phyloP scores from a whole-genome alignment of 2,329 filamentous ascomycete genomes.

The Fusarium sp. region DNA sequence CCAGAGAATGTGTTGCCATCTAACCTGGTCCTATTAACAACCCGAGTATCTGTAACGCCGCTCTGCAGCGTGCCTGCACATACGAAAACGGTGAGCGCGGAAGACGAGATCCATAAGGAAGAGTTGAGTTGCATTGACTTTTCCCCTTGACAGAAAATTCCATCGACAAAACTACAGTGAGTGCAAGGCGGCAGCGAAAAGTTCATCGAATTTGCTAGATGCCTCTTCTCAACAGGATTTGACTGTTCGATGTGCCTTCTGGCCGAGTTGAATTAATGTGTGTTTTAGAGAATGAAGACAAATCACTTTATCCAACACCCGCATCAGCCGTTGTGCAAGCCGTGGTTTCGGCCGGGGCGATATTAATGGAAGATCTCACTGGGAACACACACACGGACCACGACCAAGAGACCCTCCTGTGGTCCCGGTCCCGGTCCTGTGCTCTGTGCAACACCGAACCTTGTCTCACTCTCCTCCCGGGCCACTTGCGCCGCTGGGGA shows the following conservation, averaged over 20 bases:
- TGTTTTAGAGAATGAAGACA: slow-evolving; percentile 20
- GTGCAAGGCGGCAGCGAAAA: background rate
- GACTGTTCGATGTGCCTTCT: background rate
- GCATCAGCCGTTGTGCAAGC: slow-evolving; percentile 23
- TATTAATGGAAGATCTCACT: slow-evolving; percentile 28
- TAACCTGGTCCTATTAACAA: slow-evolving; percentile 1
- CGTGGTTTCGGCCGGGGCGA: slow-evolving; percentile 19
- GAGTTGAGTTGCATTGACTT: background rate
- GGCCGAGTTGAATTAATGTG: slow-evolving; percentile 2
- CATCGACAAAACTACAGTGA: background rate
- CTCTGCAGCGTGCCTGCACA: slow-evolving; percentile 37
- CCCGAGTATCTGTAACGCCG: slow-evolving; percentile 25
- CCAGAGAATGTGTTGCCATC: background rate
- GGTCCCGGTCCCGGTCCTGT: slow-evolving; percentile 2
- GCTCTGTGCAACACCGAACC: slow-evolving; percentile 16
- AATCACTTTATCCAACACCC: slow-evolving; percentile 31
- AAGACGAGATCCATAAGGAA: slow-evolving; percentile 16
- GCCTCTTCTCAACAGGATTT: background rate
- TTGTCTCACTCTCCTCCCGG: slow-evolving; percentile 15
- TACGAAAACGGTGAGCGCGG: slow-evolving; percentile 43
- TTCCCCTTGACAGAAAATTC: background rate
- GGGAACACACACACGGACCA: slow-evolving; percentile 10
- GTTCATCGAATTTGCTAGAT: slow-evolving; percentile 36
- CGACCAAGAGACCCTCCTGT: slow-evolving; percentile 5
- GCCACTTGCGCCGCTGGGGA: slow-evolving; percentile 5